Percentiles rank a stretch among this genome's conserved stretches.
Conservation (phyloP, 139 green algal species). For the Chlorella sp. region DNA sequence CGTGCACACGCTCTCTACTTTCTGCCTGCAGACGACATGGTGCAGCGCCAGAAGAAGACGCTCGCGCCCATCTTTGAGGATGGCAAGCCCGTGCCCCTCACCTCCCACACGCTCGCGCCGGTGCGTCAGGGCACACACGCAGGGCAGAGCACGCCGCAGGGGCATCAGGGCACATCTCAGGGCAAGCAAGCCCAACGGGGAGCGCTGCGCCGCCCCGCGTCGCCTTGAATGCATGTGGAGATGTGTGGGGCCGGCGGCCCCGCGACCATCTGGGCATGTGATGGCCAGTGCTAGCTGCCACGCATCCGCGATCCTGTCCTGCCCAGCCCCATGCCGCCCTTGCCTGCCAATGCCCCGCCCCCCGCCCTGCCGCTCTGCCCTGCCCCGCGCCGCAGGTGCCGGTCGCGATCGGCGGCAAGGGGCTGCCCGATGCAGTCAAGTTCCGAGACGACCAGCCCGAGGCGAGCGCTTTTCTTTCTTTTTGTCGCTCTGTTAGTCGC, state of each 20-base stretch:
- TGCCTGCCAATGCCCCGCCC: background rate
- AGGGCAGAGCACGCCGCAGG: too few species aligned
- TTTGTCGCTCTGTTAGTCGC: too few species aligned
- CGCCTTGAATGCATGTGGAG: background rate
- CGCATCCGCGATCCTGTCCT: background rate
- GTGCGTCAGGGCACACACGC: too few species aligned
- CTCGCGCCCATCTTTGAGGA: conserved; percentile 60
- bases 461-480: too few species aligned
- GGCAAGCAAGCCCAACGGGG: too few species aligned
- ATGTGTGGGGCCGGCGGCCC: background rate
- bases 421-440: conserved; percentile 71
- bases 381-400: conserved; percentile 63
- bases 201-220: background rate
- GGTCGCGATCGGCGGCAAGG: conserved; percentile 87
- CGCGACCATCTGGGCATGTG: background rate
- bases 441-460: conserved; percentile 79
- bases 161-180: too few species aligned
- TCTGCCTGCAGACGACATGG: too few species aligned
- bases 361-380: background rate
- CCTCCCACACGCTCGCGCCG: conserved; percentile 90
- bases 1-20: too few species aligned
- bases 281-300: too few species aligned
- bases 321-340: background rate
- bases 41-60: conserved; percentile 86
- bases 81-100: conserved; percentile 85